Base-by-base conservation (phyloP, 805 yeast species). In the Cyberlindnera sargentensis region DNA sequence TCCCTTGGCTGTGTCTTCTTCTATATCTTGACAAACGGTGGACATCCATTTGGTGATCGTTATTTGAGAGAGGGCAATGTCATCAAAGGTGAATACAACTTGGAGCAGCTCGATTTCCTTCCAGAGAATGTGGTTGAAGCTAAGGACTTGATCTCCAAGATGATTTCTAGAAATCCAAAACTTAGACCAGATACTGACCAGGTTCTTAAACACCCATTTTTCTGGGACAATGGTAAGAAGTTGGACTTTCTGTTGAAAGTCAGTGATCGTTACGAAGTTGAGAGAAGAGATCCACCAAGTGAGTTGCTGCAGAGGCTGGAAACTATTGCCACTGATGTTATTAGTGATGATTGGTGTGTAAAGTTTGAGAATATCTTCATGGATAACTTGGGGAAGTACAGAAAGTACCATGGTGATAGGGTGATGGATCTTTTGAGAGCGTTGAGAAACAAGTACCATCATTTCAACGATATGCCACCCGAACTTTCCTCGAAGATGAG, bases 21-120 rank as follows among this genome's bases (percentile, higher is more conserved):
- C 60, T 93, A 89, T 57, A 83, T 90, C 34, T 64, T 93, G 32
- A 74, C 95, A 0, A 77, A 76, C 11, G 98, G 99, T 0, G 59
- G 63, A 7, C 99, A 93, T 68, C 99, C 99, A 5, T 93, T 86
- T 67, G 99, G 99, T n/a, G 93, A 85, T 55, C 70, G 87, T 38
- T 88, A 87, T 55, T 61, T 82, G 54, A 73, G 99, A 43, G 98
- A 93, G 56, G 93, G 85, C 9, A 90, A 93, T 56, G 89, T 93
- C 15, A 77, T 88, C 47, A 80, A 76, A 51, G 84, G 83, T 15
- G 71, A 73, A 15, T 81, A 68, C 59, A 61, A 66, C 5, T 30
- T 58, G 35, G 54, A 48, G 3, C 49, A 49, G 2, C 39, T 58
- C 32, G 53, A 54, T 15, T 37, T 48, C 15, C 36, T 57, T 6